Evolutionary conservation across 1,139 yeast genomes (phyloP), one percentile per base, ranked within the genome.

Genomic region (Yamadazyma sp.): DNA sequence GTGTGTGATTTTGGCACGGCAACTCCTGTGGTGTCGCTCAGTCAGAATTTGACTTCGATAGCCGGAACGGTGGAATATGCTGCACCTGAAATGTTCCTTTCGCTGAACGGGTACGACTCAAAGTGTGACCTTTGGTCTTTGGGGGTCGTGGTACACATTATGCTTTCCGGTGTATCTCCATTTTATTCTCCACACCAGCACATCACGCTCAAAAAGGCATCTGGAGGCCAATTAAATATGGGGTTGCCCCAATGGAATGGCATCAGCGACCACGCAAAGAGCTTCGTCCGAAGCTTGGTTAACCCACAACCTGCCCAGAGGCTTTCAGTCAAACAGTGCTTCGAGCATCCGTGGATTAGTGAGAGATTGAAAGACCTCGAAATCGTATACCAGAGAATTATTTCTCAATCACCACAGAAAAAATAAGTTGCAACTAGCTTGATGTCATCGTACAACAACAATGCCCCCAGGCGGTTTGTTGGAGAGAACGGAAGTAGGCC

Each of bases 1-100:
- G 52, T 83, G 14, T 83, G 85, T 10, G 89, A 83, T 59, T 83
- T 83, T 61, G 88, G 88, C 0, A 75, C 78, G 39, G 86, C 88
- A 0, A 76, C 75, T 50, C 56, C 57, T 15, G 39, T 58, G 34
- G 38, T 40, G 5, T 37, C 39, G 28, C 7, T 17, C 5, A 32
- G n/a, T 11, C 47, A 47, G 30, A 58, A 83, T 44, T 72, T 80
- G 68, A 68, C 64, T 37, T 77, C 87, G 0, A 65, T 78, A 2
- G 83, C 79, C 1, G 88, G 88, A 1, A 81, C 87, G 0, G 78
- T 82, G 0, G 87, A 81, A 50, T 81, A 81, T 50, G 73, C 81
- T 42, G 87, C 87, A 0, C 87, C 87, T 0, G 87, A 82, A 41
- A 50, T 59, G 2, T 54, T 55, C 29, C 20, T 34, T 18, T 8